These are phyloP conservation scores for Pulicaria dysenterica DNA, from an alignment of 129 eudicot species.

Conservation along the genomic window DNA sequence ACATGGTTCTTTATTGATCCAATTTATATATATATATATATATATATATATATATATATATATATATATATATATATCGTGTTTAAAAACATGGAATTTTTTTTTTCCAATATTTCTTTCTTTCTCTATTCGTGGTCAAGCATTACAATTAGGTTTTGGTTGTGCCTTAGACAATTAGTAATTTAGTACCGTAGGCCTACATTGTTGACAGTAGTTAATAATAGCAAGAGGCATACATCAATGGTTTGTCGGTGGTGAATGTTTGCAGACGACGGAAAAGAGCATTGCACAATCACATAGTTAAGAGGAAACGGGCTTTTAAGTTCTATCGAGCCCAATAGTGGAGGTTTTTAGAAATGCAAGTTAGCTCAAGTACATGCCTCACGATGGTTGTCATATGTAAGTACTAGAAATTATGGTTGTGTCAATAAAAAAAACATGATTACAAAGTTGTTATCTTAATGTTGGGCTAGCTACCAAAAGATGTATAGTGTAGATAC, in stretches of 20 bases:
- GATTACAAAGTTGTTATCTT: conserved; percentile 26
- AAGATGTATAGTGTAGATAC: conserved; percentile 35
- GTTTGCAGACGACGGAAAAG: conserved; percentile 96
- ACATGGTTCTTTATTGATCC: no score
- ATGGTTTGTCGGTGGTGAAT: conserved; percentile 82
- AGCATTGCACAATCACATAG: conserved; percentile 88
- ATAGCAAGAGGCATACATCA: conserved; percentile 93
- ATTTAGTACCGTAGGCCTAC: not conserved
- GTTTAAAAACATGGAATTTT: no score
- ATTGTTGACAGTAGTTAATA: conserved; percentile 47
- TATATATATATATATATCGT: no score
- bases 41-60: no score
- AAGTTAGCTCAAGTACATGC: conserved; percentile 16
- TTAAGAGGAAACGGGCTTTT: conserved; percentile 88
- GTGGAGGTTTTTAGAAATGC: conserved; percentile 64
- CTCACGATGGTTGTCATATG: conserved; percentile 24
- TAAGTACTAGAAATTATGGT: conserved; percentile 41
- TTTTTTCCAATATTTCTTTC: no score
- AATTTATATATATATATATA: no score
- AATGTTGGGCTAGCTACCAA: conserved; percentile 26
- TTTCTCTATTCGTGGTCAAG: not conserved
- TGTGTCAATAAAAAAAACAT: conserved; percentile 34
- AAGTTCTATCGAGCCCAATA: conserved; percentile 88
- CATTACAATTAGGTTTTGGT: not conserved
- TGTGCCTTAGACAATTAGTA: not conserved